phyloP scores from a whole-genome alignment of 805 yeast genomes.

The Sungouiozyma intestinalis region DNA sequence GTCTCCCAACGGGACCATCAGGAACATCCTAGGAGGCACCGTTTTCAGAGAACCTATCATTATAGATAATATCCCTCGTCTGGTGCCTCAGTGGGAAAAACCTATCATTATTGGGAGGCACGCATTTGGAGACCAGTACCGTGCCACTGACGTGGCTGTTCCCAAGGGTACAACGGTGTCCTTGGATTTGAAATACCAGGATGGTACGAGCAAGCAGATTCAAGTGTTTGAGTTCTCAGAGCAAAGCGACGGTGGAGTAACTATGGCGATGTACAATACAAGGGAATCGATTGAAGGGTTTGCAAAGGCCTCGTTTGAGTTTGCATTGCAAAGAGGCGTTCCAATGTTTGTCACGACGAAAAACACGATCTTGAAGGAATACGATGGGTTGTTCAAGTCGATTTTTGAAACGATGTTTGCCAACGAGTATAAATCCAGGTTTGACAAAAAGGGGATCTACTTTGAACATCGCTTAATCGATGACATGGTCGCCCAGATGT shows the following conservation, averaged over 20 bases:
- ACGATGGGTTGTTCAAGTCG: slow-evolving; percentile 93
- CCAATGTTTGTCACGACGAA: slow-evolving; percentile 83
- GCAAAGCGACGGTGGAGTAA: slow-evolving; percentile 42
- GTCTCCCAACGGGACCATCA: slow-evolving; percentile 93
- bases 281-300: slow-evolving; percentile 81
- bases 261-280: slow-evolving; percentile 90
- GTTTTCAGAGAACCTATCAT: slow-evolving; percentile 95
- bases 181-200: slow-evolving; percentile 67
- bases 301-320: slow-evolving; percentile 84
- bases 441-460: slow-evolving; percentile 77
- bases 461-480: slow-evolving; percentile 93
- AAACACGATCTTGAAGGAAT: slow-evolving; percentile 84
- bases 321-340: slow-evolving; percentile 68
- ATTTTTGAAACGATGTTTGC: slow-evolving; percentile 76
- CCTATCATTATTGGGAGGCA: slow-evolving; percentile 97
- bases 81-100: slow-evolving; percentile 85
- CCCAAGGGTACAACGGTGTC: slow-evolving; percentile 63
- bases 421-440: slow-evolving; percentile 50
- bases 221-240: slow-evolving; percentile 42
- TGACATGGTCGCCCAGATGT: slow-evolving; percentile 98
- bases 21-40: slow-evolving; percentile 91
- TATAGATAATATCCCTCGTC: slow-evolving; percentile 75
- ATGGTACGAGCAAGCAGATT: slow-evolving; percentile 34
- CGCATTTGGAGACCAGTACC: slow-evolving; percentile 94
- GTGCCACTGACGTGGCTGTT: slow-evolving; percentile 79